These are phyloP conservation scores for Fagus crenata DNA, from an alignment of 306 rosid species.

Conservation along the genomic window DNA sequence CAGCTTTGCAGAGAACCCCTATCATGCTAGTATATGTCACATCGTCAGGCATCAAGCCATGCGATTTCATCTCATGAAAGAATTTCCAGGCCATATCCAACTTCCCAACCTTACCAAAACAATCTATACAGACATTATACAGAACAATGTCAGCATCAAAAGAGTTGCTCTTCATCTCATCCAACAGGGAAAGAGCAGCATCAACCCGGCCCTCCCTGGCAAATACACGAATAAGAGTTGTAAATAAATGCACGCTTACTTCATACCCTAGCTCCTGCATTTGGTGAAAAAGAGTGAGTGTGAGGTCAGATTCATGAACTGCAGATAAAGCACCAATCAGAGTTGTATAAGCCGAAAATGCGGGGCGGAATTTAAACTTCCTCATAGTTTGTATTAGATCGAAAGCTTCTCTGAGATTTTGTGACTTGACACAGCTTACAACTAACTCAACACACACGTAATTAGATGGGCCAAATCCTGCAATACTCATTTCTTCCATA, in stretches of 20 bases:
- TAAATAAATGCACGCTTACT: constrained; percentile 73
- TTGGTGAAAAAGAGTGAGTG: constrained; percentile 72
- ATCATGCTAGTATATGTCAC: constrained; percentile 91
- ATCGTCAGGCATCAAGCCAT: constrained; percentile 70
- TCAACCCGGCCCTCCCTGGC: constrained; percentile 75
- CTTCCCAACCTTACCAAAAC: constrained; percentile 87
- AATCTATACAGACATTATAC: constrained; percentile 87
- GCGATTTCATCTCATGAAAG: constrained; percentile 85
- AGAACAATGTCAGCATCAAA: constrained; percentile 73
- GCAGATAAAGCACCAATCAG: constrained; percentile 78
- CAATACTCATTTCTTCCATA: constrained; percentile 87
- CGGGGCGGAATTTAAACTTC: constrained; percentile 89
- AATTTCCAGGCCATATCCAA: constrained; percentile 99
- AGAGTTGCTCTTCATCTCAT: constrained; percentile 83
- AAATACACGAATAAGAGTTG: constrained; percentile 79
- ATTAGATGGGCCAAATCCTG: constrained; percentile 75
- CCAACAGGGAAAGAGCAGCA: constrained; percentile 88
- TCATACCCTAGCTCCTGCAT: constrained; percentile 98
- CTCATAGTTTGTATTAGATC: constrained; percentile 74
- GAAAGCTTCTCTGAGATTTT: constrained; percentile 62
- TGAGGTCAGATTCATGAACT: constrained; percentile 50
- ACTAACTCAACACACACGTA: constrained; percentile 58
- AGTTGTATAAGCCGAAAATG: constrained; percentile 84
- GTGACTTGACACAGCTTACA: constrained; percentile 49
- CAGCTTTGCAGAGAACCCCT: constrained; percentile 92